Evolutionary conservation across 768 basidiomycete genomes (phyloP).

Genomic region (Lentinula aciculospora): DNA sequence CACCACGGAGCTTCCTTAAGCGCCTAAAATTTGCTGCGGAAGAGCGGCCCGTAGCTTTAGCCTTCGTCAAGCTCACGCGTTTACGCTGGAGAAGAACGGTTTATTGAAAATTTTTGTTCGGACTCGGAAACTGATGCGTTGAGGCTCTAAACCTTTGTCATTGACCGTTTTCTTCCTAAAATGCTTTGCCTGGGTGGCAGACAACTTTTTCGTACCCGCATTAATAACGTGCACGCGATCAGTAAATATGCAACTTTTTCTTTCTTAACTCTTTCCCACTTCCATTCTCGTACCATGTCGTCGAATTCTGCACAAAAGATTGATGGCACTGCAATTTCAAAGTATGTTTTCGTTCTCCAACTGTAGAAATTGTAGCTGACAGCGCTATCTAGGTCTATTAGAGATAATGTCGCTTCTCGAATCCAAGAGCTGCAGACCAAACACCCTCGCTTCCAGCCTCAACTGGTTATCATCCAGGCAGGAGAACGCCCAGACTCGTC

Average conservation of each 20-base stretch:
- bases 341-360: constrained; percentile 40
- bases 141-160: not conserved
- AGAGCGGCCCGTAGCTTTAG: not conserved
- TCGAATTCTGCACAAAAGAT: constrained; percentile 47
- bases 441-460: constrained; percentile 86
- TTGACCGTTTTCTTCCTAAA: not conserved
- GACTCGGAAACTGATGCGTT: not conserved
- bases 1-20: not conserved
- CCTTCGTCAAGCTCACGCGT: not conserved
- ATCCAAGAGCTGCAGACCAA: constrained; percentile 59
- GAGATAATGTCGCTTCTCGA: constrained; percentile 64
- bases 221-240: constrained; percentile 8
- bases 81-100: no score
- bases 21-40: not conserved
- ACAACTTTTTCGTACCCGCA: not conserved
- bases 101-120: not conserved
- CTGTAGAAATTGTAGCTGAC: constrained; percentile 3
- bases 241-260: not conserved
- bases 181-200: not conserved
- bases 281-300: constrained; percentile 25
- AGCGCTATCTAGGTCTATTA: constrained; percentile 62
- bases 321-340: constrained; percentile 81
- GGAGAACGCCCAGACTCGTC: constrained; percentile 88
- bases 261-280: not conserved
- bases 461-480: constrained; percentile 90